Base-by-base conservation (phyloP, 305 asterid genomes). In the Petunia hybrid region DNA sequence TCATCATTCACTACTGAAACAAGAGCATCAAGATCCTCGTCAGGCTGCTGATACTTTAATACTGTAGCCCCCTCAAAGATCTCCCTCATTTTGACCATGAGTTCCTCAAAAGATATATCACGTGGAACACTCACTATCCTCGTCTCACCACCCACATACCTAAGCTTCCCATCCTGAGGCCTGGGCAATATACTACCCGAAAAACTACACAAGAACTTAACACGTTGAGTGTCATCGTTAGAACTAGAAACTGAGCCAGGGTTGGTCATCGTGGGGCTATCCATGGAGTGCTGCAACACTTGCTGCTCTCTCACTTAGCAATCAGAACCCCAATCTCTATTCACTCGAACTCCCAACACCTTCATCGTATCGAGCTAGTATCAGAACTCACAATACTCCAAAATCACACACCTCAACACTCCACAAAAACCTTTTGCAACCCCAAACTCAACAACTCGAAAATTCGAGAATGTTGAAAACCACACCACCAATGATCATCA, bases 91-190 rank as follows among this genome's bases (percentile, higher is more conserved):
- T 90, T 96, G 39, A 60, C 87, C 97, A 96, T 96, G 31, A 96
- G 95, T 67, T 96, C 97, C 39, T 92, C 95, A 61, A 83, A 96
- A 68, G 86, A 80, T 78, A 94, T 93, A 84, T 96, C 93, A 3
- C 94, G 95, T 0, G 95, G 88, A 70, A 92, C 93, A 73, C 93
- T 89, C 62, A 94, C 93, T 77, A 96, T 96, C 43, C 99, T 91
- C 0, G 98, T 96, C 90, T 96, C 99, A 1, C 99, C 99, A 38
- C 99, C 99, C 36, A 96, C 99, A 59, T 96, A 94, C 63, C 98
- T 86, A 84, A 96, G 98, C 84, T 90, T 96, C 65, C 99, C 98
- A 87, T 96, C 99, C 81, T 91, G 98, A 8, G 99, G 99, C 70
- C 99, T 92, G 0, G 99, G 99, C 81, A 96, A 69, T 83, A 96